These are phyloP conservation scores for Phaeomoniella chlamydospora DNA, from an alignment of 2,329 filamentous ascomycete species.

Conservation along the genomic window DNA sequence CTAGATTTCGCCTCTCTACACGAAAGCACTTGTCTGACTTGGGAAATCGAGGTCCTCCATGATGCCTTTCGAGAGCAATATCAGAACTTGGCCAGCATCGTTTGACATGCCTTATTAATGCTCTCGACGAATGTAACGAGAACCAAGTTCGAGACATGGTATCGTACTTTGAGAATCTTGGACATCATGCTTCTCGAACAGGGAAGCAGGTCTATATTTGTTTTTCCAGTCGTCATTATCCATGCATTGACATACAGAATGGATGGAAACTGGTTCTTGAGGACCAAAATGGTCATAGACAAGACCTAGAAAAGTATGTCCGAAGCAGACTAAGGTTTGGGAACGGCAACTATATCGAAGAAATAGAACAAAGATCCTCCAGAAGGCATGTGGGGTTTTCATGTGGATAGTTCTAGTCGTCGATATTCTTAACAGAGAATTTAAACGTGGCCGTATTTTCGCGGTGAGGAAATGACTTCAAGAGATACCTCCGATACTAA, in stretches of 20 bases:
- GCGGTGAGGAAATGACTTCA: conserved; percentile 17
- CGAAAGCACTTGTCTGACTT: conserved; percentile 4
- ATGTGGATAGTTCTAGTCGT: conserved; percentile 32
- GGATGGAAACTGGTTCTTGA: conserved; percentile 19
- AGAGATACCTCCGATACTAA: conserved; percentile 26
- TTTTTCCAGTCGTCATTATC: conserved; percentile 31
- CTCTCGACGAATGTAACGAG: conserved; percentile 31
- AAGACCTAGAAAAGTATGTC: conserved; percentile 21
- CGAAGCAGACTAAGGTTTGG: conserved; percentile 14
- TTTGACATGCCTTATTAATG: conserved; percentile 27
- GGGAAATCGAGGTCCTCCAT: conserved; percentile 14
- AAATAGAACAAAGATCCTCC: conserved; percentile 14
- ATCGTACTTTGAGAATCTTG: conserved; percentile 19
- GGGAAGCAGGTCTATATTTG: conserved; percentile 15
- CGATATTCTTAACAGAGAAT: conserved; percentile 29
- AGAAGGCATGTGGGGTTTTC: conserved; percentile 28
- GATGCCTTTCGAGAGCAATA: conserved; percentile 13
- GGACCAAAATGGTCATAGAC: conserved; percentile 15
- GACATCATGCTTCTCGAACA: conserved; percentile 5
- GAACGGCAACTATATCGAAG: conserved; percentile 6
- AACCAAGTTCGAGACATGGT: conserved; percentile 22
- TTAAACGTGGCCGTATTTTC: conserved; percentile 14
- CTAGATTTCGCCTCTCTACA: conserved; percentile 2
- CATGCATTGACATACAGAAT: conserved; percentile 19
- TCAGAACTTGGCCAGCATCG: conserved; percentile 11